Evolutionary conservation across 768 basidiomycete genomes (phyloP), one percentile per base, ranked within the genome.

Genomic region (Termitomyces titanicus): DNA sequence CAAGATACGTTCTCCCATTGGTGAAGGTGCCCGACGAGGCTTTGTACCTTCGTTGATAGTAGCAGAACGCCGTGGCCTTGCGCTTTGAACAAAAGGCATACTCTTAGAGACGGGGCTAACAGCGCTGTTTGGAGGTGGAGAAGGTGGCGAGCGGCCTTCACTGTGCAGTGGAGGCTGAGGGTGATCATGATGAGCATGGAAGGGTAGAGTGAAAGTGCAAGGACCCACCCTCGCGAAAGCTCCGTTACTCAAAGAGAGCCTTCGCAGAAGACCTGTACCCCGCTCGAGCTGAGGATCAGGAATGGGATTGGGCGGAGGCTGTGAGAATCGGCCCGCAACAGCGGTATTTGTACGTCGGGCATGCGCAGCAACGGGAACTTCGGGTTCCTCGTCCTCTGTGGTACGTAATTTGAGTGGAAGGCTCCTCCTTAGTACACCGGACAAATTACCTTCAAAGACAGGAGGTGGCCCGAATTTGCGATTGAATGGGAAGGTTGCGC

Each of bases 1-100:
- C 62, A 94, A 79, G 57, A 94, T 92, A 55, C 92, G 79, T 72
- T 94, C 92, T 59, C 91, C 92, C 92, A 92, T 93, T 6, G 91
- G 91, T 37, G 89, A 91, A 18, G 90, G 91, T 3, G 88, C 89
- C 57, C 84, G 76, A 53, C 81, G 84, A 10, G 78, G 78, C 47
- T 78, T 79, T n/a, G 68, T 58, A 13, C 77, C 73, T 46, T 68
- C 65, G 40, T 78, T 79, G 51, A 86, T 66, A 18, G 86, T 87
- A 4, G 85, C 81, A n/a, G 86, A 79, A 18, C 88, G 84, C 54
- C 76, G 79, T 13, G 74, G 74, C 61, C 69, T 71, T 50, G 67
- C 72, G 60, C 56, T 64, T 37, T 70, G 70, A 15, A 62, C 47
- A 60, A 72, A 68, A 15, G 70, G 68, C 12, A 57, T 47, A 22